These are phyloP conservation scores for Monosporascus ibericus DNA, from an alignment of 2,329 filamentous ascomycete genomes.

Conservation along the genomic window DNA sequence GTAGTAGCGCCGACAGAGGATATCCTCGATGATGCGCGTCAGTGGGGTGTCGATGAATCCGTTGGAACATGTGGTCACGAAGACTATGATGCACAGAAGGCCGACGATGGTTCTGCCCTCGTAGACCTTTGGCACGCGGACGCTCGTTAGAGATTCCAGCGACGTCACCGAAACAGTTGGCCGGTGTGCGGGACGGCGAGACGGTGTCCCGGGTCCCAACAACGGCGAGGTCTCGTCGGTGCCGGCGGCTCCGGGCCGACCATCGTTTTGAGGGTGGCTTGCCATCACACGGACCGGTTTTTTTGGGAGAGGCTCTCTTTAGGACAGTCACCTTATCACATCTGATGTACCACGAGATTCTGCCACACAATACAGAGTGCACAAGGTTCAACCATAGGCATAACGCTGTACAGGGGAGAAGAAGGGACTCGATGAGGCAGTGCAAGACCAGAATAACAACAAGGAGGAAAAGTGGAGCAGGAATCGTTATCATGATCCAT, in stretches of 20 bases:
- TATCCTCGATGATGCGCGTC: constrained; percentile 30
- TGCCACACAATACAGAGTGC: too few relatives aligned
- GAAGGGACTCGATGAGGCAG: too few relatives aligned
- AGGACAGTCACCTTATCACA: too few relatives aligned
- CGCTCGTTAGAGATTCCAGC: constrained; percentile 10
- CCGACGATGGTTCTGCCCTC: constrained; percentile 21
- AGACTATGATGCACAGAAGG: constrained; percentile 26
- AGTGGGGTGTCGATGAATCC: constrained; percentile 27
- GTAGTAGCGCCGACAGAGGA: constrained; percentile 31
- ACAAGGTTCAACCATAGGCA: too few relatives aligned
- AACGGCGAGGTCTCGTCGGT: not conserved
- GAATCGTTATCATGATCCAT: too few relatives aligned
- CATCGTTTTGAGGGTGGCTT: not conserved
- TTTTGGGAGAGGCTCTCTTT: too few relatives aligned
- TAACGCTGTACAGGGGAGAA: too few relatives aligned
- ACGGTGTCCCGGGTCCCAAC: not conserved
- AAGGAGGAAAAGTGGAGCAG: too few relatives aligned
- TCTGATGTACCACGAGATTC: too few relatives aligned
- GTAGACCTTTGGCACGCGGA: constrained; percentile 19
- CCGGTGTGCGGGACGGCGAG: constrained; percentile 11
- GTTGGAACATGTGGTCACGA: constrained; percentile 23
- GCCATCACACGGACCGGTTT: not conserved
- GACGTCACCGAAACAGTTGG: constrained; percentile 16
- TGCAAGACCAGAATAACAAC: too few relatives aligned
- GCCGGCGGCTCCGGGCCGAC: not conserved